phyloP scores from a whole-genome alignment of 192 early-diverging fungal genomes.

The Coemansia sp. region DNA sequence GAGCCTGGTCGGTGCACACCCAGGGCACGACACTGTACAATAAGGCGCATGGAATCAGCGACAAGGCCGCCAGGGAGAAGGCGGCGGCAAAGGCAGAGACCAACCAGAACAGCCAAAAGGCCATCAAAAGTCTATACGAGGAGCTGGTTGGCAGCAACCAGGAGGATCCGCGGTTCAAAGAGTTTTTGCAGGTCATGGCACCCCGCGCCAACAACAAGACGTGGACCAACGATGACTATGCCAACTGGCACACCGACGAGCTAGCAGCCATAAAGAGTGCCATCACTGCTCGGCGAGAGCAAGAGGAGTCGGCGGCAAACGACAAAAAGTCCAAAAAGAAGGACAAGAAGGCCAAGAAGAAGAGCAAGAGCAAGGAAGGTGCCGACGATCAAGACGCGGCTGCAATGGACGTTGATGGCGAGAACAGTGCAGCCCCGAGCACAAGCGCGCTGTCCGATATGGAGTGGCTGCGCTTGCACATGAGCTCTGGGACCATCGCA shows the following conservation, averaged over 20 bases:
- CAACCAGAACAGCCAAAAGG: slow-evolving; percentile 42
- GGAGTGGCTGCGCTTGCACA: slow-evolving; percentile 65
- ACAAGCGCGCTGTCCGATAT: slow-evolving; percentile 53
- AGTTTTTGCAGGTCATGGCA: slow-evolving; percentile 87
- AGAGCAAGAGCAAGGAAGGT: slow-evolving; percentile 28
- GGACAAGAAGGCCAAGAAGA: slow-evolving; percentile 41
- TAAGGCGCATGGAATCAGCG: slow-evolving; percentile 19
- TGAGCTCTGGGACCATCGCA: slow-evolving; percentile 49
- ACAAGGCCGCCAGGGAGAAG: slow-evolving; percentile 13
- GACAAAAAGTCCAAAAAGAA: slow-evolving; percentile 19
- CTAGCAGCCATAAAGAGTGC: slow-evolving; percentile 31
- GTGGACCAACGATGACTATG: slow-evolving; percentile 90
- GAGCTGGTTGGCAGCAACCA: slow-evolving; percentile 48
- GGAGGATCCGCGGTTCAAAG: slow-evolving; percentile 80
- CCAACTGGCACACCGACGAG: slow-evolving; percentile 37
- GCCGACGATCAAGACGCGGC: slow-evolving; percentile 37
- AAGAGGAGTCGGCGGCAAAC: background rate
- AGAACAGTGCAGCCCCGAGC: background rate
- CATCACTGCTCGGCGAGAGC: slow-evolving; percentile 38
- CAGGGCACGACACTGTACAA: slow-evolving; percentile 78
- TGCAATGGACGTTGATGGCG: slow-evolving; percentile 2
- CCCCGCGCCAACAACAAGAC: slow-evolving; percentile 72
- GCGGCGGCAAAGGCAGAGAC: slow-evolving; percentile 12
- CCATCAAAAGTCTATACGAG: slow-evolving; percentile 37
- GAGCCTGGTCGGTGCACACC: slow-evolving; percentile 90